Conservation (phyloP, 352 stramenopile species). For the Globisporangium irregulare region DNA sequence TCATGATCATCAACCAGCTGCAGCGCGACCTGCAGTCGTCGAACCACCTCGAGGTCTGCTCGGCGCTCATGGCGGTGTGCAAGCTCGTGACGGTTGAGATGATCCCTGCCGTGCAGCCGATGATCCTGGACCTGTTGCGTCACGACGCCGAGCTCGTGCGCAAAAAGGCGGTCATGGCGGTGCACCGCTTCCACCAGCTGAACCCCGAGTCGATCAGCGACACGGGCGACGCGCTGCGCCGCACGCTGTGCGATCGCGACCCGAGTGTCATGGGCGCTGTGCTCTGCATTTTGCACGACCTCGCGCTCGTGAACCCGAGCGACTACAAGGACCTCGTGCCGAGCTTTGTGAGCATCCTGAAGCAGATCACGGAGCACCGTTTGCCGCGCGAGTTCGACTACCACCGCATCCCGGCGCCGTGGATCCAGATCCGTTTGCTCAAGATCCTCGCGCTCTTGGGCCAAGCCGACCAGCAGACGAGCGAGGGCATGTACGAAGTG, state of each 20-base stretch:
- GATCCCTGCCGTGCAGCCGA: conserved; percentile 94
- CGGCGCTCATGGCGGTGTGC: conserved; percentile 94
- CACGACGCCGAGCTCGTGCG: conserved; percentile 97
- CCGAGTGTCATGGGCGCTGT: conserved; percentile 98
- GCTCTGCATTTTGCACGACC: conserved; percentile 92
- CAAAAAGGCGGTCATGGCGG: conserved; percentile 98
- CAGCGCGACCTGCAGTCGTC: conserved; percentile 91
- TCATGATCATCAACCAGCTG: conserved; percentile 99
- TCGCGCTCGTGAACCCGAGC: conserved; percentile 86
- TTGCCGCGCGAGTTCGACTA: conserved; percentile 99
- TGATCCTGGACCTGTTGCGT: conserved; percentile 95
- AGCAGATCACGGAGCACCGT: conserved; percentile 99
- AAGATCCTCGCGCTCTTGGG: conserved; percentile 96
- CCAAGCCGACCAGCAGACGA: conserved; percentile 91
- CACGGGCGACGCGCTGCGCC: conserved; percentile 90
- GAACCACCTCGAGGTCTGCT: conserved; percentile 93
- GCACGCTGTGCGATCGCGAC: conserved; percentile 98
- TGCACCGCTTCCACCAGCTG: conserved; percentile 99
- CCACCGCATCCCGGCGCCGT: conserved; percentile 98
- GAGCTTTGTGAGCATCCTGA: conserved; percentile 98
- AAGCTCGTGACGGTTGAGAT: conserved; percentile 98
- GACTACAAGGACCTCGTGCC: conserved; percentile 99
- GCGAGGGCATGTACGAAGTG: conserved; percentile 99
- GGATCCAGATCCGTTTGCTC: conserved; percentile 99
- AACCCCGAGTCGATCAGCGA: conserved; percentile 91